A percentile compares a stretch with the other conserved stretches of the same genome.
These are phyloP conservation scores for Byssoonygena ceratinophila DNA, from an alignment of 2,329 filamentous ascomycete genomes.

Conservation along the genomic window DNA sequence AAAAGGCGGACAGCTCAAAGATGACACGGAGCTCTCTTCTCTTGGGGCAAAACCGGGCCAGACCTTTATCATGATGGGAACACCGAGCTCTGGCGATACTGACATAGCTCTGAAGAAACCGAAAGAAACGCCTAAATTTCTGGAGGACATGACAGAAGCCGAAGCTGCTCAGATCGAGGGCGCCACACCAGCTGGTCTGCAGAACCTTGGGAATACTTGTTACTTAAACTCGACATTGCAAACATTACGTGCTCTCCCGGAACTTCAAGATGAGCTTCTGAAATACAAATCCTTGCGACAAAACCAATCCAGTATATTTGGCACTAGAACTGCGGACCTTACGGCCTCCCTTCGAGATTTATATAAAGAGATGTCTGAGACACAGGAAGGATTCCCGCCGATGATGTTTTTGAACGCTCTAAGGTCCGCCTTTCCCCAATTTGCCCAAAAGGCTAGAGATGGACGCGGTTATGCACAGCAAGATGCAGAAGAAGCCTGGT, in stretches of 20 bases:
- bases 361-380: slow-evolving; percentile 81
- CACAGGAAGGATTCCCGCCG: slow-evolving; percentile 76
- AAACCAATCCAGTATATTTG: slow-evolving; percentile 41
- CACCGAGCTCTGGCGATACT: slow-evolving; percentile 56
- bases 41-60: slow-evolving; percentile 78
- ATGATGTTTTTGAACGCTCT: slow-evolving; percentile 72
- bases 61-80: slow-evolving; percentile 93
- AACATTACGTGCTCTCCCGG: slow-evolving; percentile 74
- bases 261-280: slow-evolving; percentile 68
- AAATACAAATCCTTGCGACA: slow-evolving; percentile 44
- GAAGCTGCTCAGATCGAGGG: slow-evolving; percentile 74
- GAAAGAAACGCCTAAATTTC: slow-evolving; percentile 71
- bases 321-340: slow-evolving; percentile 56
- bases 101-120: slow-evolving; percentile 55
- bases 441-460: slow-evolving; percentile 75
- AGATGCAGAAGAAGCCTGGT: slow-evolving; percentile 97
- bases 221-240: slow-evolving; percentile 98
- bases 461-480: slow-evolving; percentile 89
- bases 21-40: slow-evolving; percentile 78
- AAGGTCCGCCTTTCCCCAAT: slow-evolving; percentile 74
- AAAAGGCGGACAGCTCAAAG: slow-evolving; percentile 88
- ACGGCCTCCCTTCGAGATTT: slow-evolving; percentile 68
- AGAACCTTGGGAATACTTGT: slow-evolving; percentile 94
- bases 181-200: slow-evolving; percentile 75
- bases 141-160: slow-evolving; percentile 96